These are phyloP conservation scores for Neurospora tetrasperma DNA, from an alignment of 495 filamentous ascomycete species.

Conservation along the genomic window DNA sequence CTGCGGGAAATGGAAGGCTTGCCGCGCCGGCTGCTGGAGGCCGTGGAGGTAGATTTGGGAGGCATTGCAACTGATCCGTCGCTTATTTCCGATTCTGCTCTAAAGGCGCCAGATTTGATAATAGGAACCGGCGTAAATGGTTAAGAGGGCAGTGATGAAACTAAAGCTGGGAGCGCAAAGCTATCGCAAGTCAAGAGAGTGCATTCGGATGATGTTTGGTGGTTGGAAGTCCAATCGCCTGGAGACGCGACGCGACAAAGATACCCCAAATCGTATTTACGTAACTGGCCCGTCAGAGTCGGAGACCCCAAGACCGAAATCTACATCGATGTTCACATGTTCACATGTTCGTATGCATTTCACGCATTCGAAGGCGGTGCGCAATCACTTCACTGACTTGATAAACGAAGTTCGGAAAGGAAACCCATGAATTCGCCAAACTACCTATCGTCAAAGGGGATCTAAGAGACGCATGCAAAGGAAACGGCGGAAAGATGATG, in stretches of 20 bases:
- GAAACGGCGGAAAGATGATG: conserved; percentile 26
- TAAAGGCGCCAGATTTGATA: neutral
- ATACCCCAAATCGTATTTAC: neutral
- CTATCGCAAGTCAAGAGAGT: neutral
- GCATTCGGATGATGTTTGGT: neutral
- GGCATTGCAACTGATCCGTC: neutral
- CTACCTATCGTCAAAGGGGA: conserved; percentile 20
- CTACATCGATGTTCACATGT: neutral
- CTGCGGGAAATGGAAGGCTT: neutral
- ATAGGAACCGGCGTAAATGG: neutral
- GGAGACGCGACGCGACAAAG: conserved; percentile 3
- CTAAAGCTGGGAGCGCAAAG: neutral
- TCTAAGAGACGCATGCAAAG: conserved; percentile 38
- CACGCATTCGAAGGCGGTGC: neutral
- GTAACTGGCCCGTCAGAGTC: neutral
- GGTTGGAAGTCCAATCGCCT: neutral
- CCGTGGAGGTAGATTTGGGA: neutral
- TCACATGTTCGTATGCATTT: neutral
- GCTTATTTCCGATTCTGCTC: neutral
- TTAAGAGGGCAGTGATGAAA: neutral
- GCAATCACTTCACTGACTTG: neutral
- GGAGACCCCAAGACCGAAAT: neutral
- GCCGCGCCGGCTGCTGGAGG: neutral
- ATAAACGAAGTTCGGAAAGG: conserved; percentile 4
- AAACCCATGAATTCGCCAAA: conserved; percentile 20